Percentiles rank a stretch among this genome's conserved stretches.
phyloP scores from a whole-genome alignment of 805 yeast species.

The Metschnikowia orientalis region DNA sequence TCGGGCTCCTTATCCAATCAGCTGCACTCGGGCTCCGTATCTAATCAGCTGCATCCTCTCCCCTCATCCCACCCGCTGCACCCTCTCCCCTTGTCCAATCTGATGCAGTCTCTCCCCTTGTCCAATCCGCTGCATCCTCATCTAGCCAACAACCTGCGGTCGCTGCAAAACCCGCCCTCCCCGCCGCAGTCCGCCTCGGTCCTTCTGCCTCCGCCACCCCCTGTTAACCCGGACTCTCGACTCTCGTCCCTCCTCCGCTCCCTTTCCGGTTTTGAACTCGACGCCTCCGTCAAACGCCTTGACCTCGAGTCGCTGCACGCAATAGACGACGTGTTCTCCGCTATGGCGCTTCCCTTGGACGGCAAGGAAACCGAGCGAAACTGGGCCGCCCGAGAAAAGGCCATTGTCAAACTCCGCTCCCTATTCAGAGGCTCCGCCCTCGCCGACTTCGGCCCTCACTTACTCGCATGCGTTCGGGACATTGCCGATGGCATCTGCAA shows the following conservation, averaged over 20 bases:
- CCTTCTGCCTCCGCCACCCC: neutral
- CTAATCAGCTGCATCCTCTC: too few species aligned
- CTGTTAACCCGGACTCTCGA: too few species aligned
- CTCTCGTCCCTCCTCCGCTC: constrained; percentile 14
- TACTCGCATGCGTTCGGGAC: constrained; percentile 30
- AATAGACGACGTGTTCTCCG: constrained; percentile 18
- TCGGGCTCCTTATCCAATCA: too few species aligned
- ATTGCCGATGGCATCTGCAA: constrained; percentile 56
- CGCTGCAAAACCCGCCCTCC: neutral
- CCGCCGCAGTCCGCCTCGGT: neutral
- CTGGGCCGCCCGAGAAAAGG: constrained; percentile 72
- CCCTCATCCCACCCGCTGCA: too few species aligned
- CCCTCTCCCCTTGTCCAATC: too few species aligned
- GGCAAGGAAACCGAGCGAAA: constrained; percentile 84
- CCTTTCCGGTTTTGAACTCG: constrained; percentile 37
- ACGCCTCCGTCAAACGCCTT: constrained; percentile 30
- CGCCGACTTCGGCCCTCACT: constrained; percentile 31
- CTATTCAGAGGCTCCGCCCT: constrained; percentile 56
- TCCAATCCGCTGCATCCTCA: neutral
- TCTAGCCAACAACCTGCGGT: neutral
- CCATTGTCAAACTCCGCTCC: constrained; percentile 52
- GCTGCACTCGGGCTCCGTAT: too few species aligned
- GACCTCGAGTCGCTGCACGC: constrained; percentile 23
- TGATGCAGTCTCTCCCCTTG: too few species aligned
- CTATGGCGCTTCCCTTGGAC: constrained; percentile 40